phyloP scores from a whole-genome alignment of 805 yeast genomes.

The Pichia californica region DNA sequence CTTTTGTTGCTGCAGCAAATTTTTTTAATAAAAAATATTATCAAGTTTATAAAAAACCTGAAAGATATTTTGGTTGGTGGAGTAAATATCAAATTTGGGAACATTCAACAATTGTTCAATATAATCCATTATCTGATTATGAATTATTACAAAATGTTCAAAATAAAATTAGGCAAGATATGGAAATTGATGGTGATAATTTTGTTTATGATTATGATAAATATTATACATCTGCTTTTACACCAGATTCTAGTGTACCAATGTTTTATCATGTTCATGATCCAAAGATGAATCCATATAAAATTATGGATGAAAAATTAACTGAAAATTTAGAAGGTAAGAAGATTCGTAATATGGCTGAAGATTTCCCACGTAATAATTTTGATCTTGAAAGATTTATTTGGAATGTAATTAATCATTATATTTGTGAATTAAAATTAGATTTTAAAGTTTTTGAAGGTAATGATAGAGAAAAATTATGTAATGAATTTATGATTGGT shows the following conservation, averaged over 20 bases:
- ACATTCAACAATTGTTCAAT: conserved; percentile 32
- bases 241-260: conserved; percentile 24
- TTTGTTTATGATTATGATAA: conserved; percentile 25
- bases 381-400: conserved; percentile 29
- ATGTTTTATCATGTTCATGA: conserved; percentile 44
- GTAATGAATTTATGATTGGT: conserved; percentile 24
- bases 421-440: conserved; percentile 26
- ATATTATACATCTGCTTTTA: conserved; percentile 22
- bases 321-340: conserved; percentile 26
- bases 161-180: conserved; percentile 17
- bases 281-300: conserved; percentile 51
- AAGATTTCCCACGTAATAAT: conserved; percentile 27
- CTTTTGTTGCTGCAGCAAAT: conserved; percentile 66
- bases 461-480: conserved; percentile 18
- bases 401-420: conserved; percentile 30
- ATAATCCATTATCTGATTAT: conserved; percentile 29
- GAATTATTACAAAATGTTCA: conserved; percentile 22
- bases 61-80: conserved; percentile 30
- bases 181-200: conserved; percentile 20
- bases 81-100: conserved; percentile 27
- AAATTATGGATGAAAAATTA: conserved; percentile 23
- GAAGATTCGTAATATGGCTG: conserved; percentile 29
- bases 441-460: conserved; percentile 20
- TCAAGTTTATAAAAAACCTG: conserved; percentile 41
- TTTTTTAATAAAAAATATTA: conserved; percentile 44